These are phyloP conservation scores for Elaeis guineensis DNA, from an alignment of 176 grass and related monocot species.

Conservation along the genomic window DNA sequence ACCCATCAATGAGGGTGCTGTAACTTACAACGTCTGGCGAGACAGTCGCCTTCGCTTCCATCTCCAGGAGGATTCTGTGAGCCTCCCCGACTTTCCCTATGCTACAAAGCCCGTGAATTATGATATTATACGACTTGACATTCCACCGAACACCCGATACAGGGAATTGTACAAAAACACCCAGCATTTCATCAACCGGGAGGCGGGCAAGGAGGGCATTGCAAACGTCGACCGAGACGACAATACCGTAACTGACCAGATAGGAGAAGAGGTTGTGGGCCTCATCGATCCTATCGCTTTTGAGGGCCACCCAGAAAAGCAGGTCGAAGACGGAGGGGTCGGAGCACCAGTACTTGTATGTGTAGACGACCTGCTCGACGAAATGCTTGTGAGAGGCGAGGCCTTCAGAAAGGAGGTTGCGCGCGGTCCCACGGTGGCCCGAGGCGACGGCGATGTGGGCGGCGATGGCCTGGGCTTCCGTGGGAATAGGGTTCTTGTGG, in stretches of 20 bases:
- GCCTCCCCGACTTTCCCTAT: slow-evolving; percentile 43
- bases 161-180: slow-evolving; percentile 39
- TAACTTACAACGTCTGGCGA: slow-evolving; percentile 58
- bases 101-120: slow-evolving; percentile 44
- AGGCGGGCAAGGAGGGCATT: slow-evolving; percentile 60
- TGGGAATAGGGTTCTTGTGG: slow-evolving; percentile 28
- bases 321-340: slow-evolving; percentile 66
- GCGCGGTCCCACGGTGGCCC: slow-evolving; percentile 7
- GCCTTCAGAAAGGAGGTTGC: slow-evolving; percentile 27
- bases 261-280: slow-evolving; percentile 40
- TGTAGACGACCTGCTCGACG: slow-evolving; percentile 57
- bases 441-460: slow-evolving; percentile 21
- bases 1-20: slow-evolving; percentile 69
- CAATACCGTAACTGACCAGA: slow-evolving; percentile 53
- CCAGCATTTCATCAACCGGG: slow-evolving; percentile 35
- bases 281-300: slow-evolving; percentile 25
- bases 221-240: slow-evolving; percentile 51
- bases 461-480: slow-evolving; percentile 42
- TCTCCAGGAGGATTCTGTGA: slow-evolving; percentile 38
- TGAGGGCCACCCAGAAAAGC: slow-evolving; percentile 52
- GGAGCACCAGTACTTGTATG: slow-evolving; percentile 83
- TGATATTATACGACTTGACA: slow-evolving; percentile 60
- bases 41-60: slow-evolving; percentile 11
- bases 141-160: slow-evolving; percentile 42
- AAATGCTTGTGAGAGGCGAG: slow-evolving; percentile 48